Base-by-base conservation (phyloP, 345 rosid genomes). In the Pistacia integerrima region DNA sequence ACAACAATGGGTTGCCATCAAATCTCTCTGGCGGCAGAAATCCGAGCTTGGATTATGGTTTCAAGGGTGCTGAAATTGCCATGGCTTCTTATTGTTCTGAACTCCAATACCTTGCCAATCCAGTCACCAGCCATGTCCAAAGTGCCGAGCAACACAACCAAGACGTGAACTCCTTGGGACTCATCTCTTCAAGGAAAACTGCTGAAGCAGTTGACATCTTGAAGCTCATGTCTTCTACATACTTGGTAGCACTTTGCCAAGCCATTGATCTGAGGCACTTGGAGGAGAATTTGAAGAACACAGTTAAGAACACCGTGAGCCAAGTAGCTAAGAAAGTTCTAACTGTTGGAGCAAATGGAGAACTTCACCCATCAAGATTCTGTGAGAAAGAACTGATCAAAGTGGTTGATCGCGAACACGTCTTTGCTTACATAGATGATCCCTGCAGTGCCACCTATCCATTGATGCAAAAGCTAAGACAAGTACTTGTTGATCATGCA, bases 1-100 rank as follows among this genome's bases (percentile, higher is more conserved):
- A 91, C 86, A 91, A 89, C 91, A 89, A 91, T 28, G 96, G 96
- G 8, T 77, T 91, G 67, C 96, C 93, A 14, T 91, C 96, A 14
- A 91, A 91, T 67, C 83, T 91, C 18, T 81, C 93, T 0, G 93
- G 84, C 20, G 88, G 93, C 12, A 84, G 90, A 72, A 88, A 91
- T 71, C 96, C 93, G 11, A 91, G 96, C 78, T 75, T 91, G 77
- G 93, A 91, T 79, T 91, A 91, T 60, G 93, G 93, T 12, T 89
- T 91, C 75, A 89, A 91, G 79, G 96, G 93, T 4, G 93, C 93
- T 38, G 93, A 91, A 69, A 88, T 91, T 18, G 93, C 96, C 5
- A 91, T 90, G 92, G 93, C 93, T 56, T 84, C 88, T 1, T 87
- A 87, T 70, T 87, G 89, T 48, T 87, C 89, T 0, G 91, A 85